A percentile compares a stretch with the other conserved stretches of the same genome.
Conservation (phyloP, 768 basidiomycete species). For the Tulasnella calospora region DNA sequence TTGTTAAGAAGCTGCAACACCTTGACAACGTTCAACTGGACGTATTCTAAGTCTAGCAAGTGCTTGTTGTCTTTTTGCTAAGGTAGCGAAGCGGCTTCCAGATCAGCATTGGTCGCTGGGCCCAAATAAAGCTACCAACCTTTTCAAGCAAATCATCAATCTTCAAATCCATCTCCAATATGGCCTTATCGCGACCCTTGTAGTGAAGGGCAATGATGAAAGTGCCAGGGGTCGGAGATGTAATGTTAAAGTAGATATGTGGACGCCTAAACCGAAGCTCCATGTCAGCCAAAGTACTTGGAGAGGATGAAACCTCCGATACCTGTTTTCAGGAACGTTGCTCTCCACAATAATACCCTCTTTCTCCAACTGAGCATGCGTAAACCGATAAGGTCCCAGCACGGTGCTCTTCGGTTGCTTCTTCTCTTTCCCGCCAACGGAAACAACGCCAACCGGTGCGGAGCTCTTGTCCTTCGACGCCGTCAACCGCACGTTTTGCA, state of each 20-base stretch:
- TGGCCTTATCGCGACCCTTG: slow-evolving; percentile 97
- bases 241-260: slow-evolving; percentile 99
- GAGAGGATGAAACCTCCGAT: slow-evolving; percentile 33
- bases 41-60: slow-evolving; percentile 93
- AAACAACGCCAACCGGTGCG: slow-evolving; percentile 88
- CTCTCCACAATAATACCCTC: slow-evolving; percentile 99
- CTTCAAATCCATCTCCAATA: slow-evolving; percentile 98
- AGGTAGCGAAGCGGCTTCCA: not conserved
- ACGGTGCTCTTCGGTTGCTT: slow-evolving; percentile 79
- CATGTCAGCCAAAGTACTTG: slow-evolving; percentile 26
- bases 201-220: slow-evolving; percentile 99
- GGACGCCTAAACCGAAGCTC: slow-evolving; percentile 58
- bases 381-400: slow-evolving; percentile 94
- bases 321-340: slow-evolving; percentile 98
- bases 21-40: slow-evolving; percentile 94
- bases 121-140: slow-evolving; percentile 45
- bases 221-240: slow-evolving; percentile 93
- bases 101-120: not conserved
- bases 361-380: slow-evolving; percentile 96
- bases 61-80: slow-evolving; percentile 99
- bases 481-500: slow-evolving; percentile 86
- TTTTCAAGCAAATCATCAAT: slow-evolving; percentile 97
- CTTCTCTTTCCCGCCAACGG: slow-evolving; percentile 96
- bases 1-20: slow-evolving; percentile 89
- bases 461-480: slow-evolving; percentile 87